These are phyloP conservation scores for Porcisia hertigi DNA, from an alignment of 208 protist species.

Conservation along the genomic window DNA sequence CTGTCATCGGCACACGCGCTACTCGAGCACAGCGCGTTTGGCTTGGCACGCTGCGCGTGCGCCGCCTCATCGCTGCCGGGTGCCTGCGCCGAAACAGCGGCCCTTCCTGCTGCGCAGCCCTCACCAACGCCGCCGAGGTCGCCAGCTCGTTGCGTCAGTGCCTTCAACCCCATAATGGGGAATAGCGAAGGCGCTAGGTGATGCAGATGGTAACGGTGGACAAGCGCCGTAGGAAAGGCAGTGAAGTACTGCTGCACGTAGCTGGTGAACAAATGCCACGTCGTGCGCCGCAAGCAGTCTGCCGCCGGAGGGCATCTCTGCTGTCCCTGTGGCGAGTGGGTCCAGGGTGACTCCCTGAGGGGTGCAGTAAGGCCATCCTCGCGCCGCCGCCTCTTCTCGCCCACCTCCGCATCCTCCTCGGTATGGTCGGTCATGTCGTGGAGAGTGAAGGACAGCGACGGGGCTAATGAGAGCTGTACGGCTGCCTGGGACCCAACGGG, in stretches of 20 bases:
- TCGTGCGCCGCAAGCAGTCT: conserved; percentile 10
- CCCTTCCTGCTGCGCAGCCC: neutral
- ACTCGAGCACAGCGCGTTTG: neutral
- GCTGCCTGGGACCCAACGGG: neutral
- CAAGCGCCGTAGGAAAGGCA: conserved; percentile 80
- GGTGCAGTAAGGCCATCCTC: neutral
- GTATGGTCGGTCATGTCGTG: conserved; percentile 15
- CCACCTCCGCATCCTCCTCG: neutral
- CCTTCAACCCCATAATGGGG: conserved; percentile 21
- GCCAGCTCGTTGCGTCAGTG: neutral
- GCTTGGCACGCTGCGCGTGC: neutral
- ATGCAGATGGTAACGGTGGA: conserved; percentile 83
- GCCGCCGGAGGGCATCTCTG: neutral
- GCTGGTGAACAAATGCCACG: conserved; percentile 69
- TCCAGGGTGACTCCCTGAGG: neutral
- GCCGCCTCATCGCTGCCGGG: neutral
- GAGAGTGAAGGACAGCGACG: conserved; percentile 31
- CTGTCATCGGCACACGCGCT: neutral
- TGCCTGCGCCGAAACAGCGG: neutral
- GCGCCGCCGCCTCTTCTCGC: neutral
- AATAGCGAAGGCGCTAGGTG: conserved; percentile 64
- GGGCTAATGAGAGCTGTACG: conserved; percentile 17
- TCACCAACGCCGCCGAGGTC: neutral
- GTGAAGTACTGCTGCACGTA: conserved; percentile 52
- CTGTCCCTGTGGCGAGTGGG: neutral